Conservation (phyloP, 225 moss, liverwort and hornwort species). For the Sphagnum contortum region DNA sequence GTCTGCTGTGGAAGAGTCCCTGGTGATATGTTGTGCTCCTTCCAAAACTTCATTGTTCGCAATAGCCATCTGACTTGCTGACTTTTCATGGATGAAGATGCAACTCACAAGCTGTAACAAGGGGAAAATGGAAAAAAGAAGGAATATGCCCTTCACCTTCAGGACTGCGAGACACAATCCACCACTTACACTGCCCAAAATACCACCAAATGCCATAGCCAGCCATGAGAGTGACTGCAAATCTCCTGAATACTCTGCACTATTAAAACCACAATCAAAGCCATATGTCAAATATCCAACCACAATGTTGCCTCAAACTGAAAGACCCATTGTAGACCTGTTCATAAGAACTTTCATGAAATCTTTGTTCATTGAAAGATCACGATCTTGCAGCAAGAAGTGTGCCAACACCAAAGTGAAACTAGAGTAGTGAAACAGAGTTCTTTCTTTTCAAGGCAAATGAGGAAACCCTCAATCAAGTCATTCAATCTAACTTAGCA, state of each 20-base stretch:
- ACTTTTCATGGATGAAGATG: constrained; percentile 2
- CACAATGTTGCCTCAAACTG: too few relatives aligned
- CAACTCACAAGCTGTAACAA: constrained; percentile 20
- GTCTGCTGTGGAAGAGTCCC: too few relatives aligned
- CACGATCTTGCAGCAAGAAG: too few relatives aligned
- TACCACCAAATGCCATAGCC: constrained; percentile 12
- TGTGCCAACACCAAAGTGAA: too few relatives aligned
- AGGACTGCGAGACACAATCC: constrained; percentile 8
- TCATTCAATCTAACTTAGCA: too few relatives aligned
- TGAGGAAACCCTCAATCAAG: too few relatives aligned
- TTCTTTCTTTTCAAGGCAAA: too few relatives aligned
- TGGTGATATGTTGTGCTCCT: constrained; percentile 1
- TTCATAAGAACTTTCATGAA: too few relatives aligned
- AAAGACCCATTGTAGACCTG: too few relatives aligned
- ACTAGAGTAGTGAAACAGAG: too few relatives aligned
- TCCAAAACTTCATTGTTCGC: constrained; percentile 5
- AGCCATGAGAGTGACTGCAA: constrained; percentile 17
- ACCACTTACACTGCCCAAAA: constrained; percentile 18
- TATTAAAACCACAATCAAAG: background rate
- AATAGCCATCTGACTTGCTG: constrained; percentile 10
- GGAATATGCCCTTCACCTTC: constrained; percentile 20
- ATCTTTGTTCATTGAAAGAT: too few relatives aligned
- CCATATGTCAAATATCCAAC: too few relatives aligned
- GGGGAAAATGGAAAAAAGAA: constrained; percentile 21
- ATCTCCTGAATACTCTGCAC: constrained; percentile 5